phyloP scores from a whole-genome alignment of 1,284 basidiomycete species.

The Leccinum solheimii region DNA sequence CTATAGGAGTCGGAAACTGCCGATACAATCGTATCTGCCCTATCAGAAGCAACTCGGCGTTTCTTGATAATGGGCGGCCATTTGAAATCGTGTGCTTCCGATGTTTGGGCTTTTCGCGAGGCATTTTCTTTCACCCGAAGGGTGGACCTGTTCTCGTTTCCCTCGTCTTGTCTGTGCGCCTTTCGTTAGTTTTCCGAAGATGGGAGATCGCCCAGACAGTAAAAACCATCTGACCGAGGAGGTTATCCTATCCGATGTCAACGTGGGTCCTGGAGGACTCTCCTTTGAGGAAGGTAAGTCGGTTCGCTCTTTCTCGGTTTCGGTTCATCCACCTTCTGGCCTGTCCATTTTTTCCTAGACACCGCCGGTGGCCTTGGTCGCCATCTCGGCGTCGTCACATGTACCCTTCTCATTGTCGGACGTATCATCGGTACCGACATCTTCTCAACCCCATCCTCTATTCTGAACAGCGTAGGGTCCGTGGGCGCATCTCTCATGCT shows the following conservation, averaged over 20 bases:
- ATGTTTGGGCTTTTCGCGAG: background rate
- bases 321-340: background rate
- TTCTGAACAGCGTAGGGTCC: constrained; percentile 48
- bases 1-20: background rate
- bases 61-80: background rate
- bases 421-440: constrained; percentile 62
- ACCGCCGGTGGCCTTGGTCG: constrained; percentile 50
- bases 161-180: constrained; percentile 7
- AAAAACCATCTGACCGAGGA: background rate
- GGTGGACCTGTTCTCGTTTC: background rate
- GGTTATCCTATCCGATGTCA: background rate
- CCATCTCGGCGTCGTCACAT: constrained; percentile 49
- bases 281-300: constrained; percentile 31
- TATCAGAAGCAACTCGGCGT: background rate
- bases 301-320: background rate
- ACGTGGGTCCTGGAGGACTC: constrained; percentile 28
- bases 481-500: constrained; percentile 54
- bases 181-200: constrained; percentile 2
- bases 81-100: background rate
- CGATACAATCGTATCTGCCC: background rate
- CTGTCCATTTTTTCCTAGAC: constrained; percentile 28
- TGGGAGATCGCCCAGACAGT: background rate
- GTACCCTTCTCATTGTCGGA: constrained; percentile 51
- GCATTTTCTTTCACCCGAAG: background rate
- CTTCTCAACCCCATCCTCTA: constrained; percentile 62